Evolutionary conservation across 1,139 yeast genomes (phyloP).

Genomic region (Candida gigantensis): DNA sequence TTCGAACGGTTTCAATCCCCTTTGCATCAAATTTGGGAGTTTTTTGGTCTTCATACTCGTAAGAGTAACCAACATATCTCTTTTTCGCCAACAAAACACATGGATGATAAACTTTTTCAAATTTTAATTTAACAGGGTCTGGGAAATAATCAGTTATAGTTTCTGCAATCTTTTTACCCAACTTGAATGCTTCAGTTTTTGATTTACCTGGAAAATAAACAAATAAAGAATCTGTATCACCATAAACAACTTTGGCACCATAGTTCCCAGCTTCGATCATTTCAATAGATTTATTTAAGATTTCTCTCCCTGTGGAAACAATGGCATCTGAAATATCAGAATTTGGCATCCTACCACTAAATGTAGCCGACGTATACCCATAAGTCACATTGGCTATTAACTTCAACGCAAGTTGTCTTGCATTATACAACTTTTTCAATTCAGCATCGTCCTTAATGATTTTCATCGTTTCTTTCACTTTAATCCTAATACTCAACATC

Average conservation of each 20-base stretch:
- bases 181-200: conserved; percentile 69
- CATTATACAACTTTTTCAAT: conserved; percentile 61
- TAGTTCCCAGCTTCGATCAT: conserved; percentile 64
- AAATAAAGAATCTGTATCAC: conserved; percentile 93
- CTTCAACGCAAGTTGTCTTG: conserved; percentile 83
- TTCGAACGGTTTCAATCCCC: conserved; percentile 89
- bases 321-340: conserved; percentile 93
- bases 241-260: conserved; percentile 94
- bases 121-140: conserved; percentile 76
- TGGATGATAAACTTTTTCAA: conserved; percentile 92
- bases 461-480: conserved; percentile 75
- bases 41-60: conserved; percentile 55
- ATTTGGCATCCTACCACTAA: conserved; percentile 96
- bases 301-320: conserved; percentile 88
- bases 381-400: conserved; percentile 93
- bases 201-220: conserved; percentile 86
- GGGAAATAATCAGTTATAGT: conserved; percentile 70
- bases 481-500: conserved; percentile 73
- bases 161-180: conserved; percentile 71
- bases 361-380: conserved; percentile 93
- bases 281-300: conserved; percentile 68
- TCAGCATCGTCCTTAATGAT: conserved; percentile 45
- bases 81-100: conserved; percentile 82
- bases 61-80: conserved; percentile 83
- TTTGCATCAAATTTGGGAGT: conserved; percentile 85